Conservation (phyloP, 768 basidiomycete species). For the Suillus variegatus region DNA sequence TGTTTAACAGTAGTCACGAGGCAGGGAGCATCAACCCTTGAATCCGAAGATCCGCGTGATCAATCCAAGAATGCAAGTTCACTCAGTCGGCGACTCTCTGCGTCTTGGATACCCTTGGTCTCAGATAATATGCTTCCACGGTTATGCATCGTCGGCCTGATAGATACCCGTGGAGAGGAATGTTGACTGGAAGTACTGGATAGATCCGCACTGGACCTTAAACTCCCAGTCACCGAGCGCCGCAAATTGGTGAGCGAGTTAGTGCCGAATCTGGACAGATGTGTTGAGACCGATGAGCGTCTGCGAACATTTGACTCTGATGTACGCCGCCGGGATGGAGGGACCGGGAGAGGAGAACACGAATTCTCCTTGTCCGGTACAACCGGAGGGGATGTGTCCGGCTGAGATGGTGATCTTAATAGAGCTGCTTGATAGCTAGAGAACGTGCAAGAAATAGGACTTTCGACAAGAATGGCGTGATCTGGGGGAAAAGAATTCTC, state of each 20-base stretch:
- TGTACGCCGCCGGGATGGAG: slow-evolving; percentile 19
- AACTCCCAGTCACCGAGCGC: slow-evolving; percentile 43
- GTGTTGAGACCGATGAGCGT: neutral
- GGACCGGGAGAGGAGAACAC: neutral
- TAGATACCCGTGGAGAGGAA: slow-evolving; percentile 37
- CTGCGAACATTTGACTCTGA: slow-evolving; percentile 19
- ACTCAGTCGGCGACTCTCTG: slow-evolving; percentile 67
- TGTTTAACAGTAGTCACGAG: neutral
- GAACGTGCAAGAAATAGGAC: slow-evolving; percentile 26
- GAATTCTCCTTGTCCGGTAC: slow-evolving; percentile 18
- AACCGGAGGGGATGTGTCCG: slow-evolving; percentile 14
- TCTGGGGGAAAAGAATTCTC: slow-evolving; percentile 11
- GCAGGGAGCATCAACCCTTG: neutral
- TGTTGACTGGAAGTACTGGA: slow-evolving; percentile 40
- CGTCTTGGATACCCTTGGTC: slow-evolving; percentile 59
- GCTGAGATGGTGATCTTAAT: slow-evolving; percentile 15
- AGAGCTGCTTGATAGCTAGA: slow-evolving; percentile 20
- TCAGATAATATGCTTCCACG: slow-evolving; percentile 56
- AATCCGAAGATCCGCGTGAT: slow-evolving; percentile 12
- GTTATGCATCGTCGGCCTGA: slow-evolving; percentile 62
- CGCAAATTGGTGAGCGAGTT: slow-evolving; percentile 46
- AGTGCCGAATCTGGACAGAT: slow-evolving; percentile 33
- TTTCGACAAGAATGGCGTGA: slow-evolving; percentile 19
- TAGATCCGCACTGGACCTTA: slow-evolving; percentile 29
- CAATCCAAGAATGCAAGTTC: slow-evolving; percentile 67